phyloP scores from a whole-genome alignment of 129 eudicot species.

The Mikania micrantha region DNA sequence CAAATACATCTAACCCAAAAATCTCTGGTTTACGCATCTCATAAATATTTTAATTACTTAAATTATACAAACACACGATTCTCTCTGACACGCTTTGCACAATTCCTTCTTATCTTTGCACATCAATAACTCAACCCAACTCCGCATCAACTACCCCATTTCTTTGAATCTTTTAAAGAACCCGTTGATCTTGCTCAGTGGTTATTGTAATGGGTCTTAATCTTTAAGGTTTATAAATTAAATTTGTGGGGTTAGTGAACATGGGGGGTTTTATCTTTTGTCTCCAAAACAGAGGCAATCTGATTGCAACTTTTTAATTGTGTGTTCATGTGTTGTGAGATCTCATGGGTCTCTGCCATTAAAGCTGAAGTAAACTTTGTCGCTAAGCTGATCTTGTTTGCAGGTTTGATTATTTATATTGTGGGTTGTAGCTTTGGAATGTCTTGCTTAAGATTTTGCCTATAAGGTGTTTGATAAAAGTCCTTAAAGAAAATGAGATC shows the following conservation, averaged over 20 bases:
- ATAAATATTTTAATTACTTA: slow-evolving; percentile 5
- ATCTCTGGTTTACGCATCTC: slow-evolving; percentile 8
- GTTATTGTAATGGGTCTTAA: slow-evolving; percentile 4
- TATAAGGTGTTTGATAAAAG: slow-evolving; percentile 23
- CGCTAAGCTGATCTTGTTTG: slow-evolving; percentile 10
- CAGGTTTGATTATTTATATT: slow-evolving; percentile 3
- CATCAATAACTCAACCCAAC: slow-evolving; percentile 18
- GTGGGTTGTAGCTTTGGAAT: not conserved
- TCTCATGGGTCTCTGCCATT: slow-evolving; percentile 20
- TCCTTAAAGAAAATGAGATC: slow-evolving; percentile 44
- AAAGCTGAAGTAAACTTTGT: not conserved
- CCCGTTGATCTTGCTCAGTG: slow-evolving; percentile 16
- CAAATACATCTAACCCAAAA: slow-evolving; percentile 18
- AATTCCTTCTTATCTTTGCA: slow-evolving; percentile 17
- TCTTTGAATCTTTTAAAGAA: not conserved
- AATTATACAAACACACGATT: slow-evolving; percentile 26
- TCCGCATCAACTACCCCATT: not conserved
- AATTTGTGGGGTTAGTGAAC: slow-evolving; percentile 27
- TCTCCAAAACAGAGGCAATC: slow-evolving; percentile 31
- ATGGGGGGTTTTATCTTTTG: slow-evolving; percentile 30
- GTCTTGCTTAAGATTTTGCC: slow-evolving; percentile 3
- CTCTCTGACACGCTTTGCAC: slow-evolving; percentile 19
- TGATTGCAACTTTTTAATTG: slow-evolving; percentile 18
- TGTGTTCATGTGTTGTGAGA: slow-evolving; percentile 5
- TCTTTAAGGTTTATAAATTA: slow-evolving; percentile 19